These are phyloP conservation scores for Termitomyces sp. DNA, from an alignment of 768 basidiomycete genomes.

Conservation along the genomic window DNA sequence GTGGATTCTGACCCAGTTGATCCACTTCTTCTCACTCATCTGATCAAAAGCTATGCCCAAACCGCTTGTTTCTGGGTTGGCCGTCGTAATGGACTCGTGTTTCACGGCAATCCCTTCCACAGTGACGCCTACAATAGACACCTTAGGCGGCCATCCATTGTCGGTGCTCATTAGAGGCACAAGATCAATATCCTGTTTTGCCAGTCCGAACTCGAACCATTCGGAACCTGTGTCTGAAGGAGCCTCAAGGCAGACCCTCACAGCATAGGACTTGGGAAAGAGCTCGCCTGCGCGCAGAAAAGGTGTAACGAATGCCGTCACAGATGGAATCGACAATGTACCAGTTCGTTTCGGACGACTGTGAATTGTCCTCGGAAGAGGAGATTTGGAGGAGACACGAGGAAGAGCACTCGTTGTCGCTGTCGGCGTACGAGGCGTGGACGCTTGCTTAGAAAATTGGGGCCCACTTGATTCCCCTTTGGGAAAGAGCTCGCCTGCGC, in stretches of 20 bases:
- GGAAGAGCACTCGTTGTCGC: constrained; percentile 21
- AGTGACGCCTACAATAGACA: constrained; percentile 55
- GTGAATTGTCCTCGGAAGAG: constrained; percentile 18
- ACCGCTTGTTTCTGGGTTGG: constrained; percentile 28
- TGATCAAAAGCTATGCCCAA: constrained; percentile 44
- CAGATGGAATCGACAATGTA: constrained; percentile 57
- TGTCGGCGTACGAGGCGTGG: constrained; percentile 32
- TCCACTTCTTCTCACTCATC: constrained; percentile 53
- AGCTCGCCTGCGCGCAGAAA: constrained; percentile 27
- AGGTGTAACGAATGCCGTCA: constrained; percentile 48
- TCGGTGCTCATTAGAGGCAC: constrained; percentile 4
- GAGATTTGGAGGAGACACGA: constrained; percentile 22
- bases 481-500: constrained; percentile 23
- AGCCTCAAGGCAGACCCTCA: constrained; percentile 49
- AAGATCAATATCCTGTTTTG: constrained; percentile 28
- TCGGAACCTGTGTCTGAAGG: constrained; percentile 58
- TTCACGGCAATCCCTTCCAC: constrained; percentile 62
- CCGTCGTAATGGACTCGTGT: constrained; percentile 45
- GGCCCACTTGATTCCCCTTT: constrained; percentile 23
- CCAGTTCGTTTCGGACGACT: constrained; percentile 42
- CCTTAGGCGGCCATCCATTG: constrained; percentile 29
- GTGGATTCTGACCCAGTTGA: constrained; percentile 60
- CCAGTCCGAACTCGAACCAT: constrained; percentile 74
- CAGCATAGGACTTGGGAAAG: constrained; percentile 49
- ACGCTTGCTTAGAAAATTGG: constrained; percentile 16